Conservation (phyloP, 2,329 filamentous ascomycete species). For the Magnaporthales sp. region DNA sequence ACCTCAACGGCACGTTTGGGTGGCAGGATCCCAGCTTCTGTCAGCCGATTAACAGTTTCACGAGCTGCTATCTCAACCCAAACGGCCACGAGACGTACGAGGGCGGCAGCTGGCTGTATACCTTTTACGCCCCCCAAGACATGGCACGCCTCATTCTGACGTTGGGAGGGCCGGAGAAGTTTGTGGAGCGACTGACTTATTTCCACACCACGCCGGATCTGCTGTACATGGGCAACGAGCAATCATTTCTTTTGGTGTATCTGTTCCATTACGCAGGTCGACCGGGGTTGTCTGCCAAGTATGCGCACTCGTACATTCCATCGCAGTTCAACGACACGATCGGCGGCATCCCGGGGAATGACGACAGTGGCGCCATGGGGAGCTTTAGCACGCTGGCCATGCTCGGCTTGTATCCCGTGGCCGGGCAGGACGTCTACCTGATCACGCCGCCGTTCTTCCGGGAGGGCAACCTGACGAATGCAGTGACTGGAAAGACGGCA, state of each 20-base stretch:
- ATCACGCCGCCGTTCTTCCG: conserved; percentile 62
- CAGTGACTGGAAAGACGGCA: conserved; percentile 49
- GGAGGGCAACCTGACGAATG: conserved; percentile 47
- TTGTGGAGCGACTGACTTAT: conserved; percentile 45
- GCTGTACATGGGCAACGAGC: conserved; percentile 54
- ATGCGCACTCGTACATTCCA: conserved; percentile 58
- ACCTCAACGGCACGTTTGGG: conserved; percentile 55
- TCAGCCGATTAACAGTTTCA: conserved; percentile 36
- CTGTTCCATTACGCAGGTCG: conserved; percentile 63
- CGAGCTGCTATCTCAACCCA: conserved; percentile 12
- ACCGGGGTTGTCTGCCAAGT: conserved; percentile 43
- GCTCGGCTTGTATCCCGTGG: conserved; percentile 62
- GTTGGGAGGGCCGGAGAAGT: conserved; percentile 43
- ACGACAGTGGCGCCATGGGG: conserved; percentile 66
- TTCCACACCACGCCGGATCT: conserved; percentile 35
- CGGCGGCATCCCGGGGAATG: conserved; percentile 58
- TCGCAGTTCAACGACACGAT: conserved; percentile 50
- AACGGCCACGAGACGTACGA: conserved; percentile 59
- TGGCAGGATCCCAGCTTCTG: conserved; percentile 57
- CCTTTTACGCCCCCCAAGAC: conserved; percentile 41
- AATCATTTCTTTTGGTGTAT: conserved; percentile 54
- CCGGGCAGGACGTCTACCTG: conserved; percentile 63
- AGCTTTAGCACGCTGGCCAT: conserved; percentile 57
- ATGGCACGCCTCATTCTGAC: conserved; percentile 34
- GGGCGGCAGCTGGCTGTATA: conserved; percentile 59